Evolutionary conservation across 805 yeast species (phyloP).

Genomic region (Saccharomycopsis malanga): DNA sequence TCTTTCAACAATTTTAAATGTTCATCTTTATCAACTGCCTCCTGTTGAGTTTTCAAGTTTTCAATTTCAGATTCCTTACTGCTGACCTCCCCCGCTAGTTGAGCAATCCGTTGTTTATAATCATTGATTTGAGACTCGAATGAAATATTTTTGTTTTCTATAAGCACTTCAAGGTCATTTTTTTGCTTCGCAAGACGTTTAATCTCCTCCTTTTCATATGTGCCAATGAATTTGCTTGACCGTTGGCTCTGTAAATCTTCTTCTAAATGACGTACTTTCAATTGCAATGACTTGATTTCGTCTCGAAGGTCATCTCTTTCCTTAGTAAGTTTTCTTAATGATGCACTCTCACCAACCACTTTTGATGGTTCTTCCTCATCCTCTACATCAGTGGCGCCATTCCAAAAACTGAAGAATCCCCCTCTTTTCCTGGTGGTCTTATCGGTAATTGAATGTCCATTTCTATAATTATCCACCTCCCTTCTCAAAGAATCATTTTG

Average conservation of each 20-base stretch:
- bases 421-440: slow-evolving; percentile 8
- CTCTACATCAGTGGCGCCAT: slow-evolving; percentile 23
- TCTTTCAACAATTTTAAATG: slow-evolving; percentile 31
- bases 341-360: slow-evolving; percentile 23
- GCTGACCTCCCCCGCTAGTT: slow-evolving; percentile 20
- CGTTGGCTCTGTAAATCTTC: slow-evolving; percentile 32
- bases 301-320: slow-evolving; percentile 29
- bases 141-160: slow-evolving; percentile 24
- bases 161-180: slow-evolving; percentile 29
- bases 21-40: slow-evolving; percentile 17
- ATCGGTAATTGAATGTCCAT: no score
- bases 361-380: slow-evolving; percentile 1
- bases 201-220: slow-evolving; percentile 34
- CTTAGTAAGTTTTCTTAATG: slow-evolving; percentile 24
- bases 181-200: slow-evolving; percentile 32
- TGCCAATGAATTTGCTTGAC: slow-evolving; percentile 19
- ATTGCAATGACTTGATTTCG: slow-evolving; percentile 33
- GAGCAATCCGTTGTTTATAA: slow-evolving; percentile 25
- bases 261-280: slow-evolving; percentile 32
- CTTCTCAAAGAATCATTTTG: slow-evolving; percentile 29
- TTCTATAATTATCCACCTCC: slow-evolving; percentile 22
- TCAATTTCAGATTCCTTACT: slow-evolving; percentile 30
- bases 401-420: slow-evolving; percentile 18
- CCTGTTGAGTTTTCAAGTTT: neutral
- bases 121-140: slow-evolving; percentile 23